phyloP scores from a whole-genome alignment of 768 basidiomycete genomes.

The Lyophyllum atratum region DNA sequence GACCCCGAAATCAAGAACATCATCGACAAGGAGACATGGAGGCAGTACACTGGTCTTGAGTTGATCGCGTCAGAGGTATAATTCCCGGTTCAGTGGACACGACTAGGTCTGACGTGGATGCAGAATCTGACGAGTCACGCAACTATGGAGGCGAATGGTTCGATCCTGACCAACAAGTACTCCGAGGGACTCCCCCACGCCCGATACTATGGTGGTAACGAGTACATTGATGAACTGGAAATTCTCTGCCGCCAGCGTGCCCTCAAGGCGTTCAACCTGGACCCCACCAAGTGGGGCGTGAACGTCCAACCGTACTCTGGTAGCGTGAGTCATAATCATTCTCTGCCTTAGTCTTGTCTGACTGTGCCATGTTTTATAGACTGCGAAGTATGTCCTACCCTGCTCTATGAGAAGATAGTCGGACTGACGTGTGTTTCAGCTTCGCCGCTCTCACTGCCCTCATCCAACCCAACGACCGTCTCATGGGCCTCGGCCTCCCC shows the following conservation, averaged over 20 bases:
- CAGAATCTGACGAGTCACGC: constrained; percentile 96
- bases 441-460: constrained; percentile 96
- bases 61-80: constrained; percentile 97
- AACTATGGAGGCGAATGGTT: constrained; percentile 98
- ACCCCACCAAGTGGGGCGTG: constrained; percentile 93
- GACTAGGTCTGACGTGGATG: constrained; percentile 5
- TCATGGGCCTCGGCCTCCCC: constrained; percentile 98
- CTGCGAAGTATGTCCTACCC: constrained; percentile 72
- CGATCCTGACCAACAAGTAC: constrained; percentile 98
- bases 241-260: constrained; percentile 93
- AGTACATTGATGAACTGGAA: constrained; percentile 97
- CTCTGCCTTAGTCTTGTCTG: neutral
- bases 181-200: constrained; percentile 99
- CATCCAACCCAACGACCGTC: constrained; percentile 94
- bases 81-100: constrained; percentile 1
- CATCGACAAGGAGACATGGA: constrained; percentile 99
- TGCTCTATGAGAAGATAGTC: neutral
- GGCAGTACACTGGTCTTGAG: constrained; percentile 96
- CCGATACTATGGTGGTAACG: constrained; percentile 97
- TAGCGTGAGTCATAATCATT: constrained; percentile 54
- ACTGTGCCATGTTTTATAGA: constrained; percentile 40
- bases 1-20: constrained; percentile 97
- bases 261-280: constrained; percentile 93
- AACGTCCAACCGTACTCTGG: constrained; percentile 99
- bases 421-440: constrained; percentile 43